Evolutionary conservation across 2,329 filamentous ascomycete genomes (phyloP).

Genomic region (Aspergillus puulaauensis): DNA sequence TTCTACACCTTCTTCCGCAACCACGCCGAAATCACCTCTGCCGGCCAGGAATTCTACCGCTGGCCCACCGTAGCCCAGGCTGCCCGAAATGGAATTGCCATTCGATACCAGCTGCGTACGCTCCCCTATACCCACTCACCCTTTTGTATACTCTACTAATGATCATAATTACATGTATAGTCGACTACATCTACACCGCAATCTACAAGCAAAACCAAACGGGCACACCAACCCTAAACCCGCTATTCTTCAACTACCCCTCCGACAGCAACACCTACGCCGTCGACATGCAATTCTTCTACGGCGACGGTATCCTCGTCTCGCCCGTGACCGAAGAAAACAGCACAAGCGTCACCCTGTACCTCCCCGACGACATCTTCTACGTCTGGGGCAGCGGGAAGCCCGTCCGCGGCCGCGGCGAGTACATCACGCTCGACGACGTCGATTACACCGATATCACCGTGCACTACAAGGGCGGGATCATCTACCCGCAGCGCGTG

Average conservation of each 20-base stretch:
- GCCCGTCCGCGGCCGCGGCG: conserved; percentile 47
- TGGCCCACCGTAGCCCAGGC: conserved; percentile 65
- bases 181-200: conserved; percentile 78
- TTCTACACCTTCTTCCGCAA: conserved; percentile 76
- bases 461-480: conserved; percentile 63
- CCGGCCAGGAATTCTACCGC: conserved; percentile 71
- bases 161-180: too few relatives aligned
- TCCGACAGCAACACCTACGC: conserved; percentile 52
- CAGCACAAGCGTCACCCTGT: conserved; percentile 53
- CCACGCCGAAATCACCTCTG: conserved; percentile 58
- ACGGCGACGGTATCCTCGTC: conserved; percentile 57
- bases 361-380: conserved; percentile 59
- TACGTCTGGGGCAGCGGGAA: conserved; percentile 60
- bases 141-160: too few relatives aligned
- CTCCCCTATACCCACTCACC: too few relatives aligned
- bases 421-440: conserved; percentile 44
- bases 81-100: conserved; percentile 66
- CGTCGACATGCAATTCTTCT: conserved; percentile 60
- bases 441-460: conserved; percentile 57
- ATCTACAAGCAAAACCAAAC: conserved; percentile 59
- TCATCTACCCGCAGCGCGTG: conserved; percentile 56
- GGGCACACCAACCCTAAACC: conserved; percentile 66
- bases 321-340: conserved; percentile 56
- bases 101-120: conserved; percentile 63
- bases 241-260: conserved; percentile 71